Evolutionary conservation across 352 stramenopile species (phyloP).

Genomic region (Phytopythium helicoides): DNA sequence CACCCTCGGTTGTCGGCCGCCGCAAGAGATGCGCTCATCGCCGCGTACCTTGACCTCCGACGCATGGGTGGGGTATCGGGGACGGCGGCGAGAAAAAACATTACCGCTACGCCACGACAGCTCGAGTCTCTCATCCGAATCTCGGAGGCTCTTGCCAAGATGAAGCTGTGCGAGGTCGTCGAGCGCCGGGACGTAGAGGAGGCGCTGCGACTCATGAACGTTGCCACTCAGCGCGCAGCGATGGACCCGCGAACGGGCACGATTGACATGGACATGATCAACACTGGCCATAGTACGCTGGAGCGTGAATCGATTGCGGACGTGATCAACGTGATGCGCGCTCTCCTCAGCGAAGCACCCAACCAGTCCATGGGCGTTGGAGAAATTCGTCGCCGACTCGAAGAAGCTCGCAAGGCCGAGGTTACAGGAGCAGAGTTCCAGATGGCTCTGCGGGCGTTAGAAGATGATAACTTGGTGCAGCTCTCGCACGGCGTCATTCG

Average conservation of each 20-base stretch:
- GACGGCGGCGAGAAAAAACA: constrained; percentile 90
- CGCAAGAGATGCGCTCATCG: constrained; percentile 89
- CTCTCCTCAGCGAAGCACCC: constrained; percentile 46
- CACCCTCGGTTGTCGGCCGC: constrained; percentile 90
- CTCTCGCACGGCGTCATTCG: constrained; percentile 88
- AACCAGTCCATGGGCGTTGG: constrained; percentile 78
- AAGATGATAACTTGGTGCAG: constrained; percentile 92
- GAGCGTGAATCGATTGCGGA: constrained; percentile 83
- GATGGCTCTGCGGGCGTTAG: constrained; percentile 85
- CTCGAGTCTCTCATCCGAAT: constrained; percentile 99
- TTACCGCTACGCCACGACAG: constrained; percentile 97
- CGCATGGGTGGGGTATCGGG: constrained; percentile 60
- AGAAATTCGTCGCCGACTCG: constrained; percentile 84
- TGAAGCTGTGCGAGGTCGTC: constrained; percentile 85
- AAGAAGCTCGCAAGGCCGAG: constrained; percentile 77
- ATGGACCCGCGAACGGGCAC: constrained; percentile 97
- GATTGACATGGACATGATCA: constrained; percentile 99
- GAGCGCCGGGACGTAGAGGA: constrained; percentile 90
- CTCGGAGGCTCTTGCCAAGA: constrained; percentile 95
- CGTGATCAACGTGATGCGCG: constrained; percentile 57
- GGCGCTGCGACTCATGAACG: constrained; percentile 96
- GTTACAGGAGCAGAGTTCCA: constrained; percentile 88
- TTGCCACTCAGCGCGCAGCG: constrained; percentile 95
- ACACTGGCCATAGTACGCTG: constrained; percentile 89
- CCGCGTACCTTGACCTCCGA: constrained; percentile 93